Evolutionary conservation across 768 basidiomycete genomes (phyloP), one percentile per base, ranked within the genome.

Genomic region (Trametes cingulata): DNA sequence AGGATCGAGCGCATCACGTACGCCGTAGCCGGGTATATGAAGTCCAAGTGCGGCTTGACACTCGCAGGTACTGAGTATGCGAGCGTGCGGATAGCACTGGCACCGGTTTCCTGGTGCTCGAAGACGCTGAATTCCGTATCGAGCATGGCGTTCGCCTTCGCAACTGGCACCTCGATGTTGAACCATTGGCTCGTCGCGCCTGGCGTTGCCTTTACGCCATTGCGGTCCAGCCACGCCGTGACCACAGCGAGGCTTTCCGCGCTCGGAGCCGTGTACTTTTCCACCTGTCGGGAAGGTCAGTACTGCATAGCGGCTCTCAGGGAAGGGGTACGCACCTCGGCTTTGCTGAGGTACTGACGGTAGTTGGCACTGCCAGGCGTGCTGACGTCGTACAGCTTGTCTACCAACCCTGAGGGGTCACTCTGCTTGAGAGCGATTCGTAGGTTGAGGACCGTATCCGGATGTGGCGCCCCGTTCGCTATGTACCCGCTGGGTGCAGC

Each of bases 331-430:
- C 67, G 36, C 56, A 79, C 77, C 68, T 78, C 70, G 15, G 74
- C 76, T 58, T 71, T 68, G 60, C 65, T 71, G 42, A 79, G 60
- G 55, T 74, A 74, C 61, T 76, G 71, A 24, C 77, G 72, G 63
- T 75, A 79, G 24, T 67, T 56, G 22, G 63, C 58, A 62, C 69
- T 76, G 17, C 65, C 65, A 10, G 77, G 76, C 2, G 73, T 73
- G 60, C 74, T 75, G 65, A 77, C 74, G 33, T 69, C 74, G 52
- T 69, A 63, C 24, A 77, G 67, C 19, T 64, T 68, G 42, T 72
- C 64, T 52, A 75, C 69, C 22, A 78, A 71, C 6, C 76, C 74
- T 4, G 51, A 52, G 33, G 71, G 68, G 62, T 78, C 65, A 27
- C 57, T 71, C 55, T 73, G 73, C 42, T 68, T 68, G 52, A 78